These are phyloP conservation scores for Aaosphaeria pasadenensis DNA, from an alignment of 2,329 filamentous ascomycete genomes.

Conservation along the genomic window DNA sequence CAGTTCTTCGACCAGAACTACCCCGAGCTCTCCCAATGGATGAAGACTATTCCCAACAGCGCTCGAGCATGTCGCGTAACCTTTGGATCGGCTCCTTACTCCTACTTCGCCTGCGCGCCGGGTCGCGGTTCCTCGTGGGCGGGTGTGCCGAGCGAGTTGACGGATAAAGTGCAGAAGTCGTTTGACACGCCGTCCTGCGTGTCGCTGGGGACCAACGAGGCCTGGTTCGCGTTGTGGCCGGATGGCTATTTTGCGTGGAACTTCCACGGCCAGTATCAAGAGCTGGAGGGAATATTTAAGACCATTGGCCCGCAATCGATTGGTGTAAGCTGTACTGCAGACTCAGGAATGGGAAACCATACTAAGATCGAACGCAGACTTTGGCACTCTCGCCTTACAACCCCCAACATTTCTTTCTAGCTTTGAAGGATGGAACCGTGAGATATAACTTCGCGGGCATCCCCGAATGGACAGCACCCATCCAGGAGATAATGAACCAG, in stretches of 20 bases:
- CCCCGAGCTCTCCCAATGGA: slow-evolving; percentile 27
- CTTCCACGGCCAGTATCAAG: slow-evolving; percentile 27
- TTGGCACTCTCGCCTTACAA: slow-evolving; percentile 33
- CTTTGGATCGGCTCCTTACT: slow-evolving; percentile 24
- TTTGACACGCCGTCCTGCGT: slow-evolving; percentile 29
- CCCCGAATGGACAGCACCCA: slow-evolving; percentile 32
- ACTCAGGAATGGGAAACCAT: not conserved
- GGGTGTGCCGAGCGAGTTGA: slow-evolving; percentile 28
- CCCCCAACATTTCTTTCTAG: slow-evolving; percentile 31
- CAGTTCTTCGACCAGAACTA: slow-evolving; percentile 28
- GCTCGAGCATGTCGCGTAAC: slow-evolving; percentile 29
- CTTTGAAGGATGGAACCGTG: slow-evolving; percentile 27
- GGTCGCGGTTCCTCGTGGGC: slow-evolving; percentile 33
- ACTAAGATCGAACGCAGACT: slow-evolving; percentile 16
- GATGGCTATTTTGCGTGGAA: slow-evolving; percentile 30
- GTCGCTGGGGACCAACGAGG: slow-evolving; percentile 24
- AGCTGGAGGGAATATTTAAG: slow-evolving; percentile 24
- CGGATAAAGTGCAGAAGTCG: slow-evolving; percentile 31
- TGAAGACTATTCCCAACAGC: slow-evolving; percentile 23
- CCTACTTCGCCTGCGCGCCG: slow-evolving; percentile 31
- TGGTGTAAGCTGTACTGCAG: not conserved
- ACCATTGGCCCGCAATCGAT: slow-evolving; percentile 16
- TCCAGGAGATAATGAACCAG: slow-evolving; percentile 28
- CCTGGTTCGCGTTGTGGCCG: slow-evolving; percentile 34
- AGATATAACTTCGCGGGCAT: slow-evolving; percentile 32